Conservation (phyloP, 2,329 filamentous ascomycete species). For the Xylaria polymorpha region DNA sequence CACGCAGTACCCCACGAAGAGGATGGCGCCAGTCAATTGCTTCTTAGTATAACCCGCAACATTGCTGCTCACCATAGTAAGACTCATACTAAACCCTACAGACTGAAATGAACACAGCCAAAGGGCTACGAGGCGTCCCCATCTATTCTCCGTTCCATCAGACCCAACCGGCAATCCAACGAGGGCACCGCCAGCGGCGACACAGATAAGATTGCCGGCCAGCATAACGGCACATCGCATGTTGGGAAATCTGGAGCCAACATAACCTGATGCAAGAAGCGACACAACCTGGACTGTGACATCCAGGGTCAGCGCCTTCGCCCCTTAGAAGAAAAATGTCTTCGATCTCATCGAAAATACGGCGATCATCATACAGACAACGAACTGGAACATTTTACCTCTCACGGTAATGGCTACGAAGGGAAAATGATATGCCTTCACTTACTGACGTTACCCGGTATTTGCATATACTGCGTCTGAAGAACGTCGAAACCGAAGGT, state of each 20-base stretch:
- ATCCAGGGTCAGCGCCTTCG: neutral
- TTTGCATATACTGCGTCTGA: conserved; percentile 69
- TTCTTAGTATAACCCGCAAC: conserved; percentile 53
- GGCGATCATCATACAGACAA: neutral
- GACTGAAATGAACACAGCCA: conserved; percentile 59
- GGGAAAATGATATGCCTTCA: neutral
- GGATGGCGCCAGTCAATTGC: conserved; percentile 49
- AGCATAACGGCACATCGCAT: conserved; percentile 66
- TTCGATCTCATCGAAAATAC: neutral
- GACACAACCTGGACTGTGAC: conserved; percentile 61
- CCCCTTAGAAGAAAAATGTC: neutral
- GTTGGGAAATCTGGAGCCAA: conserved; percentile 63
- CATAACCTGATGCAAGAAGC: conserved; percentile 61
- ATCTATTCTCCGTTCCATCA: conserved; percentile 58
- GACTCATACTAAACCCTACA: conserved; percentile 50
- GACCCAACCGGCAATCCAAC: conserved; percentile 59
- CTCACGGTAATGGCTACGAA: too few species aligned
- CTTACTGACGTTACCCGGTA: conserved; percentile 64
- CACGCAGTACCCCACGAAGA: conserved; percentile 51
- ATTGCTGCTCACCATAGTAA: conserved; percentile 52
- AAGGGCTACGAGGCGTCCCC: conserved; percentile 67
- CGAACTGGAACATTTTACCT: neutral
- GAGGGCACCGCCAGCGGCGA: conserved; percentile 63
- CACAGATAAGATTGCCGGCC: conserved; percentile 65
- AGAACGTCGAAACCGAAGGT: conserved; percentile 57